Conservation (phyloP, 495 filamentous ascomycete species). For the Xylaria venustula region DNA sequence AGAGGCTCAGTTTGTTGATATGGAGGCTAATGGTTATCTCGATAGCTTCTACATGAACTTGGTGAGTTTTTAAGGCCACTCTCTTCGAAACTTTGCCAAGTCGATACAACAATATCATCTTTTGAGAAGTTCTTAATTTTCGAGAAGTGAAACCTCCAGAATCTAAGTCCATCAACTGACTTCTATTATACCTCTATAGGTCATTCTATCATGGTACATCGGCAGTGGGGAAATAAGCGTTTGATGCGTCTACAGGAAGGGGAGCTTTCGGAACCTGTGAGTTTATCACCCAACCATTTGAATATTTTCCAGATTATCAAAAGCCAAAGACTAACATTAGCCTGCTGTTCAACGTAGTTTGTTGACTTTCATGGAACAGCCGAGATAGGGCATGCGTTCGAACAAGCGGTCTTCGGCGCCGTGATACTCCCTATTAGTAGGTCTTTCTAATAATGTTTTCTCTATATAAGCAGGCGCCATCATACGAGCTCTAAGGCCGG, state of each 20-base stretch:
- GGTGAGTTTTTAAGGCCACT: neutral
- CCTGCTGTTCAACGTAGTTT: neutral
- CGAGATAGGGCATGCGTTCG: neutral
- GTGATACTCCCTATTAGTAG: neutral
- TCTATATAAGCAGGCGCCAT: neutral
- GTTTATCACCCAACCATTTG: neutral
- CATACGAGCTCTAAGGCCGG: neutral
- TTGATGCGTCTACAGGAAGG: no score
- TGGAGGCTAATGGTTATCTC: neutral
- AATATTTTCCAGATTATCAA: no score
- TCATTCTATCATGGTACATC: no score
- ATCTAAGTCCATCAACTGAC: no score
- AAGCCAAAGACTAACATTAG: neutral
- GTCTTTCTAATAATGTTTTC: neutral
- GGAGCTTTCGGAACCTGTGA: no score
- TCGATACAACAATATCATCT: no score
- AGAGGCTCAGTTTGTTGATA: neutral
- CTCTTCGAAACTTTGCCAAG: no score
- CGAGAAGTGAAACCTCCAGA: no score
- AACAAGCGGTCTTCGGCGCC: neutral
- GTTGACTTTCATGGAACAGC: neutral
- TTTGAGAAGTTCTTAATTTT: no score
- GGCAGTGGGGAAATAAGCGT: no score
- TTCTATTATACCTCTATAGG: no score
- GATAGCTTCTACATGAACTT: constrained; percentile 1